Evolutionary conservation across 2,329 filamentous ascomycete species (phyloP).

Genomic region (Xylaria sp.): DNA sequence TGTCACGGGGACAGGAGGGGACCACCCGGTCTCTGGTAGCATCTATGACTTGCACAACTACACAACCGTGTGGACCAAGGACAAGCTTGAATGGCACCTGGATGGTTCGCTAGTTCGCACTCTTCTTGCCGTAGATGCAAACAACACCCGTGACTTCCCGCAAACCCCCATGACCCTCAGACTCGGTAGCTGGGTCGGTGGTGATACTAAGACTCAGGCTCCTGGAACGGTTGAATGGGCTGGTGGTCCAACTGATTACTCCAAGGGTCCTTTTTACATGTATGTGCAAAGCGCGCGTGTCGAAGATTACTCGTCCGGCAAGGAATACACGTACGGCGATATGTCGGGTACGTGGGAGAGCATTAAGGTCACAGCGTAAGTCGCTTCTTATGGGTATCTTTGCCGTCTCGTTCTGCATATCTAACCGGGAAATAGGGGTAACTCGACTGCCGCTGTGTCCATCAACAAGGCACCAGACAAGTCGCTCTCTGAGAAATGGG

Average conservation of each 20-base stretch:
- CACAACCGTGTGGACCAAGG: constrained; percentile 77
- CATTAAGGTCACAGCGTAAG: constrained; percentile 68
- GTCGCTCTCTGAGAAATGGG: constrained; percentile 65
- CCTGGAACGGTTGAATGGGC: constrained; percentile 74
- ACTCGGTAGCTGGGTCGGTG: constrained; percentile 73
- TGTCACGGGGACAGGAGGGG: constrained; percentile 67
- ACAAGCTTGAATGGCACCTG: constrained; percentile 74
- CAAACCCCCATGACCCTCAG: constrained; percentile 81
- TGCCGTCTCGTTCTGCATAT: background rate
- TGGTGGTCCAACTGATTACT: constrained; percentile 75
- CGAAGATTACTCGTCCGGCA: constrained; percentile 70
- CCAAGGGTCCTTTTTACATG: constrained; percentile 76
- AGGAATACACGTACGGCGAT: constrained; percentile 74
- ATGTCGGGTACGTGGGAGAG: constrained; percentile 70
- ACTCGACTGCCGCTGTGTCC: constrained; percentile 64
- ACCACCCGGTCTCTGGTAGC: constrained; percentile 64
- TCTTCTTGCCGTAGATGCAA: constrained; percentile 69
- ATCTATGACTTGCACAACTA: constrained; percentile 79
- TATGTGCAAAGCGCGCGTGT: constrained; percentile 70
- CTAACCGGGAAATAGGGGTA: constrained; percentile 56
- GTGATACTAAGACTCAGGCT: constrained; percentile 63
- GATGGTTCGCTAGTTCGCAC: constrained; percentile 74
- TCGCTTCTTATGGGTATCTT: constrained; percentile 32
- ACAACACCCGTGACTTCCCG: constrained; percentile 73
- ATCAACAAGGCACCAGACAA: constrained; percentile 55